phyloP scores from a whole-genome alignment of 257 asterid species.

The Lithospermum erythrorhizon region DNA sequence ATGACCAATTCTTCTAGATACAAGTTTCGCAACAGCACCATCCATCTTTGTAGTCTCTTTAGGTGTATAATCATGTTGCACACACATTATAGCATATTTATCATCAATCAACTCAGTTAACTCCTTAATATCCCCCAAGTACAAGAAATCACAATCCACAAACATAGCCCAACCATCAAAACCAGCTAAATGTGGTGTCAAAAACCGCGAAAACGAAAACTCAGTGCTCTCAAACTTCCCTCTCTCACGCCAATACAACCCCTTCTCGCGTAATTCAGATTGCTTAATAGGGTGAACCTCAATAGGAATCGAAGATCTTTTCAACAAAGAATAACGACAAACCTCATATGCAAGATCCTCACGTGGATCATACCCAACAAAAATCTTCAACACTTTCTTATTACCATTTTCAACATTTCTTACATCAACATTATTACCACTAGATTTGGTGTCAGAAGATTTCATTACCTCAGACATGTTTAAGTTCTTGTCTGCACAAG shows the following conservation, averaged over 20 bases:
- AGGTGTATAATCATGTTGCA: slow-evolving; percentile 76
- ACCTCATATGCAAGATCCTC: slow-evolving; percentile 82
- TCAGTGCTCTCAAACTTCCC: slow-evolving; percentile 80
- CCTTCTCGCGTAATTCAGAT: slow-evolving; percentile 49
- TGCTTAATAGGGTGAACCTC: slow-evolving; percentile 69
- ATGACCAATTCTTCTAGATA: slow-evolving; percentile 98
- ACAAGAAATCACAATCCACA: slow-evolving; percentile 79
- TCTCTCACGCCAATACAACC: slow-evolving; percentile 73
- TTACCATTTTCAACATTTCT: slow-evolving; percentile 3
- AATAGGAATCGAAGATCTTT: slow-evolving; percentile 66
- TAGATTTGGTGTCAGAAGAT: too few relatives aligned
- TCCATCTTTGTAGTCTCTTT: slow-evolving; percentile 86
- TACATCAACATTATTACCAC: too few relatives aligned
- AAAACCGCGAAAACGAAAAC: slow-evolving; percentile 68
- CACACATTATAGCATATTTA: slow-evolving; percentile 72
- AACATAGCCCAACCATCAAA: slow-evolving; percentile 86
- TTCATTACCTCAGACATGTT: too few relatives aligned
- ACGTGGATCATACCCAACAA: slow-evolving; percentile 70
- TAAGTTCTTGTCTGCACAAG: background rate
- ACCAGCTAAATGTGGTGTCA: slow-evolving; percentile 55
- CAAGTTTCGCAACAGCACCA: slow-evolving; percentile 71
- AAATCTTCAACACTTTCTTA: slow-evolving; percentile 38
- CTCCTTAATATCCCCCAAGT: slow-evolving; percentile 58
- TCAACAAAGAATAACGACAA: slow-evolving; percentile 49
- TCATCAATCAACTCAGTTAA: slow-evolving; percentile 49